A percentile compares a stretch with the other conserved stretches of the same genome.
Conservation (phyloP, 805 yeast species). For the Grigorovia jiainica region DNA sequence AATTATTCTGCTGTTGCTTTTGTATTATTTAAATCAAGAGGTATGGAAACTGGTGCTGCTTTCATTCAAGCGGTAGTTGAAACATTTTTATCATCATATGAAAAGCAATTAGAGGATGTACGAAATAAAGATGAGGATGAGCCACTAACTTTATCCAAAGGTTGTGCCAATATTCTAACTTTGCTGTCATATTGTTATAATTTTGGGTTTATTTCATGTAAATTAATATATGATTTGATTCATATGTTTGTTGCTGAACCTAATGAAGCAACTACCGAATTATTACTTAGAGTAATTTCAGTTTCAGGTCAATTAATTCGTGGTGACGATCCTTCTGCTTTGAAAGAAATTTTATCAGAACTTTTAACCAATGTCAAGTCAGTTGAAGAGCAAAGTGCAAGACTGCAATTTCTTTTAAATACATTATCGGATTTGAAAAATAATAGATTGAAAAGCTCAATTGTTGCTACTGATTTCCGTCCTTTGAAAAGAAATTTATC, state of each 20-base stretch:
- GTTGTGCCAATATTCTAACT: constrained; percentile 59
- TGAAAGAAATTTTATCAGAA: constrained; percentile 60
- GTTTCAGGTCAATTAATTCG: constrained; percentile 79
- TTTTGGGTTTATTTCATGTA: constrained; percentile 66
- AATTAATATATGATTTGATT: constrained; percentile 70
- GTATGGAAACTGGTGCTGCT: constrained; percentile 83
- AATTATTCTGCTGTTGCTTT: constrained; percentile 70
- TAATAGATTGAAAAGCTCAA: constrained; percentile 53
- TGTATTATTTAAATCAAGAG: constrained; percentile 68
- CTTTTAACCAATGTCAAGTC: constrained; percentile 18
- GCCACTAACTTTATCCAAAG: constrained; percentile 27
- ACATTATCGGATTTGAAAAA: constrained; percentile 79
- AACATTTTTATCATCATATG: constrained; percentile 40
- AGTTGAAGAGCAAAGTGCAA: constrained; percentile 47
- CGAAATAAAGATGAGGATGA: constrained; percentile 7
- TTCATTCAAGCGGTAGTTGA: constrained; percentile 77
- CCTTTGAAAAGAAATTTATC: constrained; percentile 41
- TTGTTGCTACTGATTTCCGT: constrained; percentile 23
- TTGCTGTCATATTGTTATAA: constrained; percentile 68
- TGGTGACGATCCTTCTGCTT: constrained; percentile 78
- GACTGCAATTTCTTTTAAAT: constrained; percentile 78
- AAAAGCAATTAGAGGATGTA: constrained; percentile 10
- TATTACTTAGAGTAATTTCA: constrained; percentile 60
- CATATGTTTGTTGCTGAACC: constrained; percentile 42
- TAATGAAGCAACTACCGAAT: constrained; percentile 66